These are phyloP conservation scores for Sanghuangporus baumii DNA, from an alignment of 1,284 basidiomycete genomes.

Conservation along the genomic window DNA sequence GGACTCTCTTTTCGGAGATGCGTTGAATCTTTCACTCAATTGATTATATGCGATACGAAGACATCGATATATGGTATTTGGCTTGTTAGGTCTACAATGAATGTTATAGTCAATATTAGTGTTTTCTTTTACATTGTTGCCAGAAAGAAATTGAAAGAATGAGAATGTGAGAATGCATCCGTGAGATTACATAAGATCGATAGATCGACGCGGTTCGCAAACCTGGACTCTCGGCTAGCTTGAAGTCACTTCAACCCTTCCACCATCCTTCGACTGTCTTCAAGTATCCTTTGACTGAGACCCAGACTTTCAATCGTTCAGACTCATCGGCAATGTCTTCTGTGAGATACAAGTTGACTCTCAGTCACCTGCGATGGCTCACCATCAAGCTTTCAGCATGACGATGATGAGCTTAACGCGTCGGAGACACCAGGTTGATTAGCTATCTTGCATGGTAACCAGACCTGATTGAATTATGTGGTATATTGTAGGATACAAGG, in stretches of 20 bases:
- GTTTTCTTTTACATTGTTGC: neutral
- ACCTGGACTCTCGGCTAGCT: neutral
- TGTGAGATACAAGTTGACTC: neutral
- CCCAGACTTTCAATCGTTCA: neutral
- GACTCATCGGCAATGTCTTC: neutral
- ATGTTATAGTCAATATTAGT: no score
- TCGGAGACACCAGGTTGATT: slow-evolving; percentile 16
- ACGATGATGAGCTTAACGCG: slow-evolving; percentile 17
- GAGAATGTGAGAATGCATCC: no score
- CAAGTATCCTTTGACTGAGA: neutral
- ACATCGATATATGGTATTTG: no score
- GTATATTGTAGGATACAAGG: slow-evolving; percentile 57
- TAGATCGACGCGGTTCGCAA: neutral
- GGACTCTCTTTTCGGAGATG: neutral
- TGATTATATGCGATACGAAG: no score
- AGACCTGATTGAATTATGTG: neutral
- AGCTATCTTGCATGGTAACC: neutral
- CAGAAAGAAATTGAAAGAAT: no score
- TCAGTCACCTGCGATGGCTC: neutral
- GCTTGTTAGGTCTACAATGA: no score
- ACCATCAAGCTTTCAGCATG: slow-evolving; percentile 2
- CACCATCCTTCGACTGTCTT: neutral
- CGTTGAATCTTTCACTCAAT: neutral
- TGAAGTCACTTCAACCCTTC: slow-evolving; percentile 1
- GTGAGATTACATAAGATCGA: neutral